A percentile compares a stretch with the other conserved stretches of the same genome.
Evolutionary conservation across 2,329 filamentous ascomycete species (phyloP).

Genomic region (Arachnomyces sp.): DNA sequence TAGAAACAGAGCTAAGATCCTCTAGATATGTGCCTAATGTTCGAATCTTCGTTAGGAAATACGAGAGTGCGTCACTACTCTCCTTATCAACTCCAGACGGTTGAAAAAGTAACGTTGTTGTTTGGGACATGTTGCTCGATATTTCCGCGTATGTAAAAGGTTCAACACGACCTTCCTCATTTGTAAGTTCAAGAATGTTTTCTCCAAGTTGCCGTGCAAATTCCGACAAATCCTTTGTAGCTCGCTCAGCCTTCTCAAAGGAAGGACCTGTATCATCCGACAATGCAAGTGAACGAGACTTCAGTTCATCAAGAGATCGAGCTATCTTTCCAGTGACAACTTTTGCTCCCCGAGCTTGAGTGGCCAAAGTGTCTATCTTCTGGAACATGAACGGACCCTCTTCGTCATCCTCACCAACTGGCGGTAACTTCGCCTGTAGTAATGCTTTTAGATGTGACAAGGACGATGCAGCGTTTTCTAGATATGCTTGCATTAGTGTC

Average conservation of each 20-base stretch:
- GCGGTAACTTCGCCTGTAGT: conserved; percentile 58
- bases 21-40: conserved; percentile 56
- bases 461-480: conserved; percentile 67
- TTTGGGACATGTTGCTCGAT: conserved; percentile 48
- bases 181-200: conserved; percentile 58
- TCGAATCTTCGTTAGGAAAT: conserved; percentile 61
- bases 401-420: conserved; percentile 57
- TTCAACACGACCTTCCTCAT: conserved; percentile 64
- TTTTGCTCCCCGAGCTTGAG: conserved; percentile 73
- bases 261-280: conserved; percentile 57
- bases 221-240: conserved; percentile 57
- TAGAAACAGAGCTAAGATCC: conserved; percentile 63
- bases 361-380: conserved; percentile 64
- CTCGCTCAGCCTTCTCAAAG: conserved; percentile 63
- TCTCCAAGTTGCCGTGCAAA: conserved; percentile 62
- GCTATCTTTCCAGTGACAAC: conserved; percentile 73
- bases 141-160: conserved; percentile 62
- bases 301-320: conserved; percentile 69
- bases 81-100: conserved; percentile 21
- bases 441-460: conserved; percentile 58
- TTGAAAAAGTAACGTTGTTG: conserved; percentile 19
- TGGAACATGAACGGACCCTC: conserved; percentile 61
- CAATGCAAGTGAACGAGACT: conserved; percentile 65
- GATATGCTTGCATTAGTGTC: conserved; percentile 67
- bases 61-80: conserved; percentile 56